Percentiles rank a stretch among this genome's conserved stretches.
Conservation (phyloP, 179 eudicot genomes). For the Pouteria campechiana region DNA sequence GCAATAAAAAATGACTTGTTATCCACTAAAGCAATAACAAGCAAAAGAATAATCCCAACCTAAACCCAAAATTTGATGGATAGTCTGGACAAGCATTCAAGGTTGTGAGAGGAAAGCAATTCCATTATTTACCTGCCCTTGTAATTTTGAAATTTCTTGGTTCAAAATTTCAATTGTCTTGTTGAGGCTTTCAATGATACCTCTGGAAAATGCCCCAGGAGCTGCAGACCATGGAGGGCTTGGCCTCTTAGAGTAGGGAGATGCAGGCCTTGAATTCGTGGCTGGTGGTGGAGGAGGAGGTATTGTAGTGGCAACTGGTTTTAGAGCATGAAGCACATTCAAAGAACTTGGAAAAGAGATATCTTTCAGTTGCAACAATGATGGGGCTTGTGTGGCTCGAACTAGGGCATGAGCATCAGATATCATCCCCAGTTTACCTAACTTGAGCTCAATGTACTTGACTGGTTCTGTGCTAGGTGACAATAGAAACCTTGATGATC, state of each 20-base stretch:
- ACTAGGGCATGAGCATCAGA: slow-evolving; percentile 38
- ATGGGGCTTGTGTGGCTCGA: slow-evolving; percentile 67
- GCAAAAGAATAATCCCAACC: no score
- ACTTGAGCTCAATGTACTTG: slow-evolving; percentile 56
- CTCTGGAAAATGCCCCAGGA: slow-evolving; percentile 60
- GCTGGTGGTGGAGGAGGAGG: slow-evolving; percentile 13
- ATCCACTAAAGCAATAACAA: no score
- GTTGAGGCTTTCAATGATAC: slow-evolving; percentile 61
- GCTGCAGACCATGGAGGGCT: slow-evolving; percentile 64
- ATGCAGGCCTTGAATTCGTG: slow-evolving; percentile 41
- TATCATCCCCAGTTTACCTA: slow-evolving; percentile 24
- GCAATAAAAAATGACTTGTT: no score
- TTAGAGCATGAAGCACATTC: slow-evolving; percentile 43
- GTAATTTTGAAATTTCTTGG: slow-evolving; percentile 74
- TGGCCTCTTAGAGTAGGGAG: slow-evolving; percentile 61
- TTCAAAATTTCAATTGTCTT: slow-evolving; percentile 62
- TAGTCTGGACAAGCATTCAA: no score
- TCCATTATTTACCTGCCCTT: slow-evolving; percentile 65
- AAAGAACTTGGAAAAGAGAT: slow-evolving; percentile 61
- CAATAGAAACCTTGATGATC: slow-evolving; percentile 26
- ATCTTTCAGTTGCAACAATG: slow-evolving; percentile 44
- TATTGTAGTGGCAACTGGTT: slow-evolving; percentile 18
- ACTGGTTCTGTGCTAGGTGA: slow-evolving; percentile 47
- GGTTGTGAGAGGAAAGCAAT: no score
- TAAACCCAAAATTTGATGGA: no score